phyloP scores from a whole-genome alignment of 2,329 filamentous ascomycete species.

The Apiospora hydei region DNA sequence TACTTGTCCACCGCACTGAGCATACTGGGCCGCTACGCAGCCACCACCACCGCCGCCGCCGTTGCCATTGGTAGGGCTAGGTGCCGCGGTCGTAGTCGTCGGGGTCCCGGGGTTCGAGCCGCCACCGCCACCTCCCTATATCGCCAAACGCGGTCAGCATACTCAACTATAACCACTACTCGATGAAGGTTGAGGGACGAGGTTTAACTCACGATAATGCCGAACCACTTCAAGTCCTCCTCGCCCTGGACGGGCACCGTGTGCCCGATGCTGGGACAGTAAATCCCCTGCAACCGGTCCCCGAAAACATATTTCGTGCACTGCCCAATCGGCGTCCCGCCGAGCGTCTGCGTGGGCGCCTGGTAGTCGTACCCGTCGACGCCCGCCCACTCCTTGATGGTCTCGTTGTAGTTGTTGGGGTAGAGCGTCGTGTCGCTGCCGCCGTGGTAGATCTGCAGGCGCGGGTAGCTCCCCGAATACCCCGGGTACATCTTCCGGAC shows the following conservation, averaged over 20 bases:
- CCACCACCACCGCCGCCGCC: neutral
- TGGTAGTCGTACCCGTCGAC: constrained; percentile 44
- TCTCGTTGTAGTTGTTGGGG: constrained; percentile 41
- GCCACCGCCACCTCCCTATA: neutral
- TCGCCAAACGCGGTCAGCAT: neutral
- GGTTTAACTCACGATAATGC: constrained; percentile 29
- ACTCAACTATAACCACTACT: neutral
- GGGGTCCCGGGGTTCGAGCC: constrained; percentile 3
- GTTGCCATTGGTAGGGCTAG: constrained; percentile 14
- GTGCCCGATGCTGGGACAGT: constrained; percentile 33
- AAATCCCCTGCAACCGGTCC: constrained; percentile 33
- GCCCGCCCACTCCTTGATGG: constrained; percentile 46
- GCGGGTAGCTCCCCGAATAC: constrained; percentile 41
- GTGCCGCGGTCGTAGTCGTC: constrained; percentile 13
- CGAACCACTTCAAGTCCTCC: constrained; percentile 36
- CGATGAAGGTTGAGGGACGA: too few relatives aligned
- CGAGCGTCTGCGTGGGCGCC: constrained; percentile 27
- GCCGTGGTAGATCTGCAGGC: constrained; percentile 45
- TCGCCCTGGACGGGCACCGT: constrained; percentile 32
- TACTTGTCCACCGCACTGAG: constrained; percentile 22
- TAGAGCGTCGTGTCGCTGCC: constrained; percentile 41
- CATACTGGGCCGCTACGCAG: neutral
- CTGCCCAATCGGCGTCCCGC: constrained; percentile 28
- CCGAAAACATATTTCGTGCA: constrained; percentile 36
- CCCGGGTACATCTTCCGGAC: constrained; percentile 49